A percentile compares a stretch with the other conserved stretches of the same genome.
phyloP scores from a whole-genome alignment of 2,329 filamentous ascomycete species.

The Diplodia sapinea region DNA sequence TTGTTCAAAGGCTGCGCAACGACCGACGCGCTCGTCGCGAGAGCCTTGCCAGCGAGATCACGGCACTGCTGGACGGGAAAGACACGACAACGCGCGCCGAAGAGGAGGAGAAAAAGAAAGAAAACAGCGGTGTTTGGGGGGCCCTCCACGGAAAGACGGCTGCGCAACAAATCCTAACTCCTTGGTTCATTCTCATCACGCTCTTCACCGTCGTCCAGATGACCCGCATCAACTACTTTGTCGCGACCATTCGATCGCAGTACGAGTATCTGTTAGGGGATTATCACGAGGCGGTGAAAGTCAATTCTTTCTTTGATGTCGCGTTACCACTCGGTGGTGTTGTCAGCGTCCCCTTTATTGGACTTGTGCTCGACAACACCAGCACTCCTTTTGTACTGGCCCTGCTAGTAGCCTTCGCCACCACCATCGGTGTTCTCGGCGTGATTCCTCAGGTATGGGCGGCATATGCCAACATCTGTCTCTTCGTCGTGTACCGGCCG shows the following conservation, averaged over 20 bases:
- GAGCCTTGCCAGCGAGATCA: conserved; percentile 71
- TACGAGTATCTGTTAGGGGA: conserved; percentile 76
- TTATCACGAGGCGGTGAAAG: conserved; percentile 63
- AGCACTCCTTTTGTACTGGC: conserved; percentile 74
- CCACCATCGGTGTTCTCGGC: conserved; percentile 76
- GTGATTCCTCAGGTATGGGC: conserved; percentile 73
- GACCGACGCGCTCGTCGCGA: conserved; percentile 66
- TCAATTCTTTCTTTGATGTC: conserved; percentile 89
- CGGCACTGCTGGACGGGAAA: conserved; percentile 72
- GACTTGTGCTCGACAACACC: conserved; percentile 76
- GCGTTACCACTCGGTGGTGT: conserved; percentile 83
- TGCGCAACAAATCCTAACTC: conserved; percentile 73
- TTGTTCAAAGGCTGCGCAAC: conserved; percentile 56
- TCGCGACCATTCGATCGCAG: conserved; percentile 82
- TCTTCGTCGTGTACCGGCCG: conserved; percentile 85
- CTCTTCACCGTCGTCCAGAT: conserved; percentile 72
- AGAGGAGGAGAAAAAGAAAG: conserved; percentile 71
- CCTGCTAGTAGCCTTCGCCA: conserved; percentile 72
- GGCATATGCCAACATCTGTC: conserved; percentile 74
- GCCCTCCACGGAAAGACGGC: conserved; percentile 77
- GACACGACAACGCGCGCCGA: conserved; percentile 67
- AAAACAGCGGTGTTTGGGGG: conserved; percentile 81
- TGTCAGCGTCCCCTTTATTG: conserved; percentile 85
- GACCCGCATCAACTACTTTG: conserved; percentile 89
- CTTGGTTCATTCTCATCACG: conserved; percentile 85